Percentiles rank a stretch among this genome's conserved stretches.
Evolutionary conservation across 768 basidiomycete genomes (phyloP).

Genomic region (Cyclocybe cylindracea): DNA sequence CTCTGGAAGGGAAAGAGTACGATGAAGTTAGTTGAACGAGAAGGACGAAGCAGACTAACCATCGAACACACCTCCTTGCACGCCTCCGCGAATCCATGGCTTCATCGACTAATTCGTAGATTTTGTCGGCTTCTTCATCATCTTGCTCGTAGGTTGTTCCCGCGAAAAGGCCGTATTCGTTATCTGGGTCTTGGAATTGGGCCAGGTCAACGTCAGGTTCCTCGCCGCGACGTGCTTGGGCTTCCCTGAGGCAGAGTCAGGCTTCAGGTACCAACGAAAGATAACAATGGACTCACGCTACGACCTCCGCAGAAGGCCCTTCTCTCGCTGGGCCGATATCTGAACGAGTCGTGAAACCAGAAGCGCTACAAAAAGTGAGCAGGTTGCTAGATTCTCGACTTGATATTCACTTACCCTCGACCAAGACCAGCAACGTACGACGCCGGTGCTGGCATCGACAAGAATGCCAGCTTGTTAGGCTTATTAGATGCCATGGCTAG

Average conservation of each 20-base stretch:
- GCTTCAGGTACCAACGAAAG: neutral
- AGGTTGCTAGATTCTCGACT: neutral
- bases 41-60: constrained; percentile 39
- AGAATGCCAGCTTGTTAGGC: constrained; percentile 81
- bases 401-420: constrained; percentile 67
- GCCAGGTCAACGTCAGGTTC: constrained; percentile 88
- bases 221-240: constrained; percentile 84
- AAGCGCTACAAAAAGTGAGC: constrained; percentile 58
- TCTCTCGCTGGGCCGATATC: constrained; percentile 99
- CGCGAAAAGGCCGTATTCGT: constrained; percentile 94
- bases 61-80: constrained; percentile 66
- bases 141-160: constrained; percentile 96
- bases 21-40: constrained; percentile 24
- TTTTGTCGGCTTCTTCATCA: constrained; percentile 95
- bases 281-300: constrained; percentile 62
- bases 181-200: constrained; percentile 95
- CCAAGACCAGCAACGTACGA: constrained; percentile 99
- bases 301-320: constrained; percentile 87
- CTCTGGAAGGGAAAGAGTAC: constrained; percentile 43
- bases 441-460: constrained; percentile 92
- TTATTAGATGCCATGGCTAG: constrained; percentile 44
- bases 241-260: constrained; percentile 54
- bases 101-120: constrained; percentile 90
- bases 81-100: constrained; percentile 88
- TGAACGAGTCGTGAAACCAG: constrained; percentile 95